These are phyloP conservation scores for Talaromyces sp. DNA, from an alignment of 2,329 filamentous ascomycete genomes.

Conservation along the genomic window DNA sequence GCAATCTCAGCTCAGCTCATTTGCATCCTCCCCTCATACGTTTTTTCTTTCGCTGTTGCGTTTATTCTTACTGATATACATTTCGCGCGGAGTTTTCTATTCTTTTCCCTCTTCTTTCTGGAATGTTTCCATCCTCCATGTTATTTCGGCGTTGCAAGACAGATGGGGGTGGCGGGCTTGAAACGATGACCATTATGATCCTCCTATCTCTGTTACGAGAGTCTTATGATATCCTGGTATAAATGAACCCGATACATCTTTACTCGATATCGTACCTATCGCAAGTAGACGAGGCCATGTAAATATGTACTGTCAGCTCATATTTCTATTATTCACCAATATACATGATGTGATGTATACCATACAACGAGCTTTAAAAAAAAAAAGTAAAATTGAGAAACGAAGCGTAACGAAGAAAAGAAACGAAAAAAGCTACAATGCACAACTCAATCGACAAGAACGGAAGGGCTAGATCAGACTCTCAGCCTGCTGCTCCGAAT, in stretches of 20 bases:
- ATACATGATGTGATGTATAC: conserved; percentile 3
- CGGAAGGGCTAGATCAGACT: conserved; percentile 42
- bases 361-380: background rate
- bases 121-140: background rate
- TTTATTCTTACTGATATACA: background rate
- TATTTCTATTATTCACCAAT: conserved; percentile 10
- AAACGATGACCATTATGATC: background rate
- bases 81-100: background rate
- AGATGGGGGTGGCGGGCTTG: background rate
- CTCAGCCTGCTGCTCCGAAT: conserved; percentile 29
- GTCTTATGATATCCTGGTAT: background rate
- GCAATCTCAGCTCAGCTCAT: too few species aligned
- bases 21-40: background rate
- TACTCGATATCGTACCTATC: background rate
- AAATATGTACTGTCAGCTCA: conserved; percentile 5
- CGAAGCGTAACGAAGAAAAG: background rate
- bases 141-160: background rate
- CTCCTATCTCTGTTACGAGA: background rate
- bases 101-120: background rate
- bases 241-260: background rate
- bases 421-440: background rate
- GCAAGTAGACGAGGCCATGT: background rate
- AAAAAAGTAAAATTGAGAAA: too few species aligned
- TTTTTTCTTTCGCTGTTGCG: background rate
- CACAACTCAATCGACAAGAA: conserved; percentile 6